These are phyloP conservation scores for Hypoxylon lenormandii DNA, from an alignment of 495 filamentous ascomycete genomes.

Conservation along the genomic window DNA sequence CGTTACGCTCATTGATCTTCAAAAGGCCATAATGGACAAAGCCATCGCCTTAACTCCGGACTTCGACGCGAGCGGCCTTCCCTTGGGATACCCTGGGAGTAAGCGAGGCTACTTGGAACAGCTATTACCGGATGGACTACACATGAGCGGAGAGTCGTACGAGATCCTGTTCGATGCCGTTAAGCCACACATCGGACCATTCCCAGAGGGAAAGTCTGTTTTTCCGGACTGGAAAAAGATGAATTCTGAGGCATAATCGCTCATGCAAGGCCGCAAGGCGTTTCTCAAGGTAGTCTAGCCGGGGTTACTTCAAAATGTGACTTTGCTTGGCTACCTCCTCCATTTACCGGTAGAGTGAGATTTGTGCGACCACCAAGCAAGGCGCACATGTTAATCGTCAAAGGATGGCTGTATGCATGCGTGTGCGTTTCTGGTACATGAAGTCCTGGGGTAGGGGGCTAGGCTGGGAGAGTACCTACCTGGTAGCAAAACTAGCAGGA, in stretches of 20 bases:
- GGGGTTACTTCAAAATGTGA: conserved; percentile 5
- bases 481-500: too few relatives aligned
- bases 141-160: conserved; percentile 66
- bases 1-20: conserved; percentile 78
- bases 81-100: conserved; percentile 58
- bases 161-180: conserved; percentile 61
- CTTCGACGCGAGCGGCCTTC: conserved; percentile 54
- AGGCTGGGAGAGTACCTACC: too few relatives aligned
- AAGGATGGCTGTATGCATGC: not conserved
- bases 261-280: conserved; percentile 7
- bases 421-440: too few relatives aligned
- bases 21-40: conserved; percentile 74
- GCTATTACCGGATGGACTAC: conserved; percentile 66
- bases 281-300: conserved; percentile 6
- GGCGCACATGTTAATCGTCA: not conserved
- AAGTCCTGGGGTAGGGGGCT: too few relatives aligned
- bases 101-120: conserved; percentile 59
- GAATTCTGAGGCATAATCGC: conserved; percentile 38
- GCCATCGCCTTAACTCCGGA: conserved; percentile 60
- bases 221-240: conserved; percentile 60
- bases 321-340: not conserved
- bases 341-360: not conserved
- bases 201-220: conserved; percentile 48
- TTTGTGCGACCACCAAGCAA: not conserved
- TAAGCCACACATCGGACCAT: conserved; percentile 55